phyloP scores from a whole-genome alignment of 2,329 filamentous ascomycete species.

The Epichloe coenophiala region DNA sequence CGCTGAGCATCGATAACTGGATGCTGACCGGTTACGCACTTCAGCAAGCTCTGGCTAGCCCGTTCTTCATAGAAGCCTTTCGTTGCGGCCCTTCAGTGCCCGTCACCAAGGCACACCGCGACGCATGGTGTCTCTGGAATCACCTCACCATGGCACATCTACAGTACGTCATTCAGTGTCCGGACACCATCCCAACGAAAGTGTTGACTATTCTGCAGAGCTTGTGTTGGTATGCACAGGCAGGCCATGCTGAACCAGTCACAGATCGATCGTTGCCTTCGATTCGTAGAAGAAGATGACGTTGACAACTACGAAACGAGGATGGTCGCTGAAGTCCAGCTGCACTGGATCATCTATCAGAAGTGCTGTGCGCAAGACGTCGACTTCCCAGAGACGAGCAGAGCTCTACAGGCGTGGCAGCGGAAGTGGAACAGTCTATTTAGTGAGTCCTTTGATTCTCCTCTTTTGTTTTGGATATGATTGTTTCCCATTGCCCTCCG shows the following conservation, averaged over 20 bases:
- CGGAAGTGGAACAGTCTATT: slow-evolving; percentile 12
- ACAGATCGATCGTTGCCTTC: slow-evolving; percentile 11
- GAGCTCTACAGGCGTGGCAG: slow-evolving; percentile 11
- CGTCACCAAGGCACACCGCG: not conserved
- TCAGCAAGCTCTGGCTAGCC: slow-evolving; percentile 12
- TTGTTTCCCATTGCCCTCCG: not conserved
- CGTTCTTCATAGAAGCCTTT: slow-evolving; percentile 8
- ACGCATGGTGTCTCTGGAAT: slow-evolving; percentile 15
- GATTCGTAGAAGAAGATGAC: slow-evolving; percentile 4
- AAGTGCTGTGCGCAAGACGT: slow-evolving; percentile 7
- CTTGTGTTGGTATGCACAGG: slow-evolving; percentile 15
- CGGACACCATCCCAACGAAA: not conserved
- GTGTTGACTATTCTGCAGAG: slow-evolving; percentile 5
- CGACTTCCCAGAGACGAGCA: slow-evolving; percentile 4
- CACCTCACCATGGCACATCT: slow-evolving; percentile 15
- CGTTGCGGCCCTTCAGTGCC: not conserved
- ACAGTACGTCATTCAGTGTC: slow-evolving; percentile 9
- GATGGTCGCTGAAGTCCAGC: slow-evolving; percentile 16
- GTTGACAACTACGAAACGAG: slow-evolving; percentile 13
- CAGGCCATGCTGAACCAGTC: slow-evolving; percentile 9
- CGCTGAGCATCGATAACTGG: slow-evolving; percentile 17
- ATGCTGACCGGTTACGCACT: slow-evolving; percentile 14
- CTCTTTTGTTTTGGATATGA: too few species aligned
- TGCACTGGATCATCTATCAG: slow-evolving; percentile 16
- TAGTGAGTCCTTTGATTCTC: too few species aligned